A percentile compares a stretch with the other conserved stretches of the same genome.
phyloP scores from a whole-genome alignment of 1,284 basidiomycete species.

The Vanrija sp. region DNA sequence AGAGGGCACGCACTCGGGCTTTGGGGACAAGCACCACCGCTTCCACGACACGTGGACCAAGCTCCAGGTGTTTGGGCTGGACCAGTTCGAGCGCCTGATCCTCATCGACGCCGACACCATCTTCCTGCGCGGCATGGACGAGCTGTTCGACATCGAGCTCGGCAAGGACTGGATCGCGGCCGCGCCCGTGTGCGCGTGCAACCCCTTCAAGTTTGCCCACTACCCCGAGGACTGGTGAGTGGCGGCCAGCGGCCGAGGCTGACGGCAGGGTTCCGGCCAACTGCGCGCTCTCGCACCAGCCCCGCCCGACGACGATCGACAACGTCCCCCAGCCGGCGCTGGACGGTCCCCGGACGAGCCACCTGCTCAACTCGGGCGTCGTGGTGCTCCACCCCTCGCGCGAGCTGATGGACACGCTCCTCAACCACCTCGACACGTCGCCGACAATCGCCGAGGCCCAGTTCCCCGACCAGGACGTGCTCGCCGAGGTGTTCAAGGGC shows the following conservation, averaged over 20 bases:
- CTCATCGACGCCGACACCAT: conserved; percentile 91
- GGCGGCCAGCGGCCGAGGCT: not conserved
- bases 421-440: conserved; percentile 62
- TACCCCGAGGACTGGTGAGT: conserved; percentile 86
- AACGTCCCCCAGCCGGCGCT: conserved; percentile 50
- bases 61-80: conserved; percentile 70
- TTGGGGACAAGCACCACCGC: conserved; percentile 47
- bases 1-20: conserved; percentile 52
- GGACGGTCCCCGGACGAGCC: conserved; percentile 64
- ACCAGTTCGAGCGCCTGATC: conserved; percentile 74
- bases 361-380: conserved; percentile 80
- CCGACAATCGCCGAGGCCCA: conserved; percentile 65
- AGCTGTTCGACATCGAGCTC: conserved; percentile 70
- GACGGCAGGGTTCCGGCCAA: conserved; percentile 73
- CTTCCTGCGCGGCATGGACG: conserved; percentile 82
- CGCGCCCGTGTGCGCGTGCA: conserved; percentile 86
- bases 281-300: conserved; percentile 71
- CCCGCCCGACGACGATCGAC: conserved; percentile 54
- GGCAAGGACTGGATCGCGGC: conserved; percentile 73
- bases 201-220: conserved; percentile 73
- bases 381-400: conserved; percentile 72
- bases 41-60: conserved; percentile 90
- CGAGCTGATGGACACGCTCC: conserved; percentile 55
- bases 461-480: conserved; percentile 91
- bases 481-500: conserved; percentile 72